A percentile compares a stretch with the other conserved stretches of the same genome.
Evolutionary conservation across 768 basidiomycete species (phyloP).

Genomic region (Arthromyces matolae): DNA sequence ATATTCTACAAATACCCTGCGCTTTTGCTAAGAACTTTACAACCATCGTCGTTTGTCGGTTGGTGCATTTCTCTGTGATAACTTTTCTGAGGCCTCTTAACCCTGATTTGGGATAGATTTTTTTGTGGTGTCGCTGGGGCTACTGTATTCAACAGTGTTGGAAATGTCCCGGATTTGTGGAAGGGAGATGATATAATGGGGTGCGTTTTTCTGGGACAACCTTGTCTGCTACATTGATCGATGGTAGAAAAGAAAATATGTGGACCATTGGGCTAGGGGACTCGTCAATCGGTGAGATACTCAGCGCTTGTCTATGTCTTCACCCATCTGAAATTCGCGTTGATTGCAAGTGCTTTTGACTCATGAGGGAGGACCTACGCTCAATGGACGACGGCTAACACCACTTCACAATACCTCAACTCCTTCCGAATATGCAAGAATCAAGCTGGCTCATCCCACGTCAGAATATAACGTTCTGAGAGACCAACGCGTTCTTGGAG

Average conservation of each 20-base stretch:
- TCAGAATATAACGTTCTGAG: conserved; percentile 9
- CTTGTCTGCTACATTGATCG: conserved; percentile 9
- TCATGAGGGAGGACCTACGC: not conserved
- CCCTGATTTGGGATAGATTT: conserved; percentile 4
- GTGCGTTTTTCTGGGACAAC: conserved; percentile 12
- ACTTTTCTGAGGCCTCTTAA: too few species aligned
- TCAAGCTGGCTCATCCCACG: conserved; percentile 12
- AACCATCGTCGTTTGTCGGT: conserved; percentile 19
- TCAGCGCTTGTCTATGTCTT: not conserved
- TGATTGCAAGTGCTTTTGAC: conserved; percentile 1
- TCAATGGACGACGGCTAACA: conserved; percentile 4
- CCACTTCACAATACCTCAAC: conserved; percentile 10
- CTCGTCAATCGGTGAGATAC: conserved; percentile 8
- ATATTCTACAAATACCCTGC: conserved; percentile 20
- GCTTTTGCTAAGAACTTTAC: conserved; percentile 16
- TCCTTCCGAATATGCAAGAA: conserved; percentile 12
- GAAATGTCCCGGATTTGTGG: conserved; percentile 21
- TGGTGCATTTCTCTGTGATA: not conserved
- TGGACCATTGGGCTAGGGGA: conserved; percentile 14
- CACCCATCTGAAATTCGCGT: not conserved
- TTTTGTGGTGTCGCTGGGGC: conserved; percentile 18
- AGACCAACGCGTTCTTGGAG: conserved; percentile 9
- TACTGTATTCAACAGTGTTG: conserved; percentile 18
- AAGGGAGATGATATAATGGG: conserved; percentile 15
- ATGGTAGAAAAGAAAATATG: conserved; percentile 9